phyloP scores from a whole-genome alignment of 169 alveolate genomes.

The Plasmodium falciparum region DNA sequence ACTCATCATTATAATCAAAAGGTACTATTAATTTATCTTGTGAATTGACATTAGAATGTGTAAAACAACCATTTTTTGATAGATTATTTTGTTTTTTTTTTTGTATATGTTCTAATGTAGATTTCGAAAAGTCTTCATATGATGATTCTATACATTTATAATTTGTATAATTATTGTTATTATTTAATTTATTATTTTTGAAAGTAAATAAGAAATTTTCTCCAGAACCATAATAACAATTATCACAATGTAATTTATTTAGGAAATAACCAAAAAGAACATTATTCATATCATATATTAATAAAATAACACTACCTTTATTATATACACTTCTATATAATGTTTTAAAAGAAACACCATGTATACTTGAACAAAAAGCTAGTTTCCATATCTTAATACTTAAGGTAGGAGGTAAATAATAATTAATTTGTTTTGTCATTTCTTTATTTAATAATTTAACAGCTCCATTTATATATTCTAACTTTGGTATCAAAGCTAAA shows the following conservation, averaged over 20 bases:
- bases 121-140: neutral
- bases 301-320: slow-evolving; percentile 86
- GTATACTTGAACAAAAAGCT: slow-evolving; percentile 81
- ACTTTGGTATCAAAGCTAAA: slow-evolving; percentile 34
- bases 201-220: slow-evolving; percentile 89
- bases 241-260: slow-evolving; percentile 82
- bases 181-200: slow-evolving; percentile 8
- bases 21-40: neutral
- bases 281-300: slow-evolving; percentile 87
- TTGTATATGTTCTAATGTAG: neutral
- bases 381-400: slow-evolving; percentile 86
- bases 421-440: slow-evolving; percentile 80
- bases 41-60: neutral
- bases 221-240: slow-evolving; percentile 89
- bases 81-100: too few relatives aligned
- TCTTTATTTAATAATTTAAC: slow-evolving; percentile 77
- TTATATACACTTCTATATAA: slow-evolving; percentile 85
- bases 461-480: slow-evolving; percentile 54
- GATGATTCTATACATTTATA: neutral
- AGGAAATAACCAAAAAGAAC: slow-evolving; percentile 90
- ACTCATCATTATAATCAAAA: neutral
- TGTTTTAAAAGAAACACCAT: slow-evolving; percentile 85
- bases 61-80: too few relatives aligned
- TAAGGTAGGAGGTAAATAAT: slow-evolving; percentile 83
- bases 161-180: neutral